Base-by-base conservation (phyloP, 352 stramenopile genomes). In the Thalassiosira hispida region DNA sequence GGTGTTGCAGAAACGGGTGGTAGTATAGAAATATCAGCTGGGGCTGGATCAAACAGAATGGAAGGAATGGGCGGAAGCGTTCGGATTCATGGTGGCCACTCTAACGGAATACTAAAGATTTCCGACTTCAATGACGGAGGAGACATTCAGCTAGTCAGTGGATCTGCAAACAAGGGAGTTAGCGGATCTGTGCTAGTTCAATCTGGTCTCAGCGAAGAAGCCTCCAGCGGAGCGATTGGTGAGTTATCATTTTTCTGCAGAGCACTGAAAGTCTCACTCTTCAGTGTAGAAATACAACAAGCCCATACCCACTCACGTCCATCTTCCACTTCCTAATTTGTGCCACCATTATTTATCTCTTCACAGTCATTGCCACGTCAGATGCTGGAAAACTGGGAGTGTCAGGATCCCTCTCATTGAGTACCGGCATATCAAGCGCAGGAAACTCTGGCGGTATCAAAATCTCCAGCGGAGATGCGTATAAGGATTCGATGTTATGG, bases 391-490 rank as follows among this genome's bases (percentile, higher is more conserved):
- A 68, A 25, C 88, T 83, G 67, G 95, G 94, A 52, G 91, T 93
- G 0, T 95, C 91, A 49, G 95, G 95, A 53, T 87, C 85, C 6
- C 70, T 97, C 27, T 73, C 71, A 20, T 4, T 97, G 47, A 86
- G 71, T 38, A 97, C 93, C 35, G 95, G 95, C 52, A 93, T 94
- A 49, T 89, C 93, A 25, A 91, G 87, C 1, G 70, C 73, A 42
- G 91, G 92, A 20, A 73, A 85, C 6, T 97, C 92, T 68, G 95
- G 95, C 9, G 91, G 87, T 25, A 75, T 96, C 27, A 77, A 78
- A 42, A 51, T 97, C 18, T 71, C 73, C 22, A 97, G 94, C 29
- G 95, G 95, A 22, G 88, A 91, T 62, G 79, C 91, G 16, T 70
- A 79, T 47, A 60, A 84, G 20, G 77, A 63, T 27, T 29, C 89